Percentiles rank a stretch among this genome's conserved stretches.
Evolutionary conservation across 768 basidiomycete species (phyloP).

Genomic region (Phlegmacium glaucopus): DNA sequence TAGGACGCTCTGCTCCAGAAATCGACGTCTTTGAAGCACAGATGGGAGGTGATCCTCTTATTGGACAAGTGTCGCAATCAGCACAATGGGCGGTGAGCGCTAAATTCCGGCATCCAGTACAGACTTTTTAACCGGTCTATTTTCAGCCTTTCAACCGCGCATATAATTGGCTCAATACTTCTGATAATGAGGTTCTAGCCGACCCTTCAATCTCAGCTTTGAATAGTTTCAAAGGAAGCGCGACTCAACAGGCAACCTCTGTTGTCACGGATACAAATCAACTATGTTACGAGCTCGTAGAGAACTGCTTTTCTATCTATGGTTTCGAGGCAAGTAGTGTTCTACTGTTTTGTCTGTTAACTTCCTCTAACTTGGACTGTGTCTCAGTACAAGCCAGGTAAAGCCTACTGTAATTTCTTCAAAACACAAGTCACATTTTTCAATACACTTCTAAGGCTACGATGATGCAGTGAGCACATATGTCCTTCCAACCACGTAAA

Average conservation of each 20-base stretch:
- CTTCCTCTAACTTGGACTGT: not conserved
- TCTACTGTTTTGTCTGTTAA: not conserved
- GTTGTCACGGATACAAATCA: conserved; percentile 66
- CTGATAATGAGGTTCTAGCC: conserved; percentile 53
- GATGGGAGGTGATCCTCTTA: conserved; percentile 37
- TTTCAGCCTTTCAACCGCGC: conserved; percentile 70
- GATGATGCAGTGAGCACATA: conserved; percentile 12
- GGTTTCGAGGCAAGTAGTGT: conserved; percentile 59
- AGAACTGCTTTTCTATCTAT: conserved; percentile 60
- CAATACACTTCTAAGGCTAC: conserved; percentile 15
- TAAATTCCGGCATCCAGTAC: not conserved
- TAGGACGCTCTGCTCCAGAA: conserved; percentile 83
- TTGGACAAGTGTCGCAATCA: conserved; percentile 77
- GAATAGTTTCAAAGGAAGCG: conserved; percentile 75
- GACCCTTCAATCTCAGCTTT: conserved; percentile 47
- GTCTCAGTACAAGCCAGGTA: conserved; percentile 59
- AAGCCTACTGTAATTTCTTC: conserved; percentile 1
- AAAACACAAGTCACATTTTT: not conserved
- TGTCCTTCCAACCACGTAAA: not conserved
- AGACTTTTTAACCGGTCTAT: not conserved
- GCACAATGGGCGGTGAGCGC: conserved; percentile 72
- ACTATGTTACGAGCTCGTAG: conserved; percentile 58
- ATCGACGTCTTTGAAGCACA: conserved; percentile 90
- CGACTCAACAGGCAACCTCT: conserved; percentile 82
- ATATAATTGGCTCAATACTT: conserved; percentile 68